Evolutionary conservation across 805 yeast genomes (phyloP).

Genomic region (Pichia pseudocactophila): DNA sequence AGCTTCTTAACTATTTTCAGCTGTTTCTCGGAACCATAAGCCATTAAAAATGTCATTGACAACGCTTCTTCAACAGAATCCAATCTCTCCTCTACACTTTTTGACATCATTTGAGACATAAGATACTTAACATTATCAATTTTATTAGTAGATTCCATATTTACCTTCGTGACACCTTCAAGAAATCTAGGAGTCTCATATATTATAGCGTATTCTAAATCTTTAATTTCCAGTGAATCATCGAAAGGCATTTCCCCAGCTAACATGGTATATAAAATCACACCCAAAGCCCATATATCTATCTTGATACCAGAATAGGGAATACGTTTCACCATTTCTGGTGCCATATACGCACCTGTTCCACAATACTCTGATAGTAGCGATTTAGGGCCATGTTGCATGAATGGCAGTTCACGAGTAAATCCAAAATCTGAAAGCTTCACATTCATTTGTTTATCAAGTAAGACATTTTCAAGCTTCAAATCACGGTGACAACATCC

Average conservation of each 20-base stretch:
- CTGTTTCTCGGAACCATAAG: slow-evolving; percentile 33
- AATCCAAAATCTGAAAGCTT: slow-evolving; percentile 92
- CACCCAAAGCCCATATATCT: slow-evolving; percentile 90
- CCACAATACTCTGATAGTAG: slow-evolving; percentile 83
- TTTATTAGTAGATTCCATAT: background rate
- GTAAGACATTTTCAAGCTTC: slow-evolving; percentile 84
- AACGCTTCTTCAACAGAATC: slow-evolving; percentile 40
- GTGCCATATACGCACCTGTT: slow-evolving; percentile 94
- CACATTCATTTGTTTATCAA: slow-evolving; percentile 48
- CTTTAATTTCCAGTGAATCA: slow-evolving; percentile 58
- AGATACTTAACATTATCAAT: slow-evolving; percentile 45
- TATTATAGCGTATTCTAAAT: slow-evolving; percentile 48
- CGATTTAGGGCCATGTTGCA: slow-evolving; percentile 19
- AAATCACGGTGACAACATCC: slow-evolving; percentile 87
- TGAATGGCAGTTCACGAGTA: slow-evolving; percentile 56
- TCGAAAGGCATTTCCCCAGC: slow-evolving; percentile 90
- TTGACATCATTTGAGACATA: slow-evolving; percentile 46
- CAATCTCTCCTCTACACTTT: slow-evolving; percentile 61
- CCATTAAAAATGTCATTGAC: slow-evolving; percentile 40
- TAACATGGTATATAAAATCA: slow-evolving; percentile 75
- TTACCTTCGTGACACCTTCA: slow-evolving; percentile 20
- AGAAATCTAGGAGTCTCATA: slow-evolving; percentile 52
- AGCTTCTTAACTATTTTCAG: slow-evolving; percentile 32
- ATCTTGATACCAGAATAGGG: slow-evolving; percentile 73
- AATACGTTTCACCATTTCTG: slow-evolving; percentile 64